phyloP scores from a whole-genome alignment of 164 flowering plant species.

The Tetrastigma voinierianum region DNA sequence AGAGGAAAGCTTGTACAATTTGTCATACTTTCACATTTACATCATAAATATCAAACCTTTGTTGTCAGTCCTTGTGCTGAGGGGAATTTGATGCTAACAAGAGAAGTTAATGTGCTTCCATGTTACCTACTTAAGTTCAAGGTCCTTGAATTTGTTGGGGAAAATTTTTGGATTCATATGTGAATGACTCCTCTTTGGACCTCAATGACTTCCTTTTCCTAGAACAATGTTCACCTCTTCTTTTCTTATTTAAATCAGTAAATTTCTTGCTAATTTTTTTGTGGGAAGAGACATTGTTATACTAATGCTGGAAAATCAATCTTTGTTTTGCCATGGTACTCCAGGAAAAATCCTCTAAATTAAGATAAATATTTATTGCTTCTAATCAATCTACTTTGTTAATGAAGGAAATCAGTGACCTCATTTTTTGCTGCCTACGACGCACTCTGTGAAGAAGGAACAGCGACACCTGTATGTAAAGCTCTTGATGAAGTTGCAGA shows the following conservation, averaged over 20 bases:
- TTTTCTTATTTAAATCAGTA: not conserved
- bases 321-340: not conserved
- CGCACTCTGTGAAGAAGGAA: constrained; percentile 96
- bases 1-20: too few relatives aligned
- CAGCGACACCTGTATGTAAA: constrained; percentile 78
- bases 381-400: constrained; percentile 4
- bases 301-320: not conserved
- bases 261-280: not conserved
- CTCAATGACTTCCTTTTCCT: too few relatives aligned
- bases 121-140: too few relatives aligned
- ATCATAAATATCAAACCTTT: too few relatives aligned
- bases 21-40: too few relatives aligned
- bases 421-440: constrained; percentile 93
- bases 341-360: not conserved
- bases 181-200: not conserved
- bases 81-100: too few relatives aligned
- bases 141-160: too few relatives aligned
- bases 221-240: not conserved
- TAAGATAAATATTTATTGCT: not conserved
- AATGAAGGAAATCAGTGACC: constrained; percentile 77
- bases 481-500: constrained; percentile 95
- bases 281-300: not conserved
- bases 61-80: too few relatives aligned
- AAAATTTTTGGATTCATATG: too few relatives aligned
- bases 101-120: too few relatives aligned